These are phyloP conservation scores for Sugiyamaella sp. DNA, from an alignment of 1,139 yeast genomes.

Conservation along the genomic window DNA sequence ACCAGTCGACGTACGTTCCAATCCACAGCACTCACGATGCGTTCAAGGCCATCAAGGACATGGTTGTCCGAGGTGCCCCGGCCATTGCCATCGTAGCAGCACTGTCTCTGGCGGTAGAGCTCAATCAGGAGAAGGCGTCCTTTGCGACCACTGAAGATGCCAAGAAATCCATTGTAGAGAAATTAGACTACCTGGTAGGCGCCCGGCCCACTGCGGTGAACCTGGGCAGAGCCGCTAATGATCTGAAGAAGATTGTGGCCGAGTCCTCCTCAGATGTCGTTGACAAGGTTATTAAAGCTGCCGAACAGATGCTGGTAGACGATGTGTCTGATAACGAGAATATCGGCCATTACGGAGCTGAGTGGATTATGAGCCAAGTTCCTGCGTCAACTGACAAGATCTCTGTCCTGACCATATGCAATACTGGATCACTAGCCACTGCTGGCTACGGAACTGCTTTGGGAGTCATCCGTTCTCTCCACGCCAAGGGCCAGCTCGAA, in stretches of 20 bases:
- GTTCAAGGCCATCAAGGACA: constrained; percentile 73
- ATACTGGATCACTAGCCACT: constrained; percentile 77
- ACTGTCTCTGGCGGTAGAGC: constrained; percentile 77
- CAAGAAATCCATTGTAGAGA: constrained; percentile 35
- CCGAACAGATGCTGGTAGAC: constrained; percentile 65
- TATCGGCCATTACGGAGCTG: constrained; percentile 81
- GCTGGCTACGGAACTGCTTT: constrained; percentile 98
- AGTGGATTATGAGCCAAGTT: constrained; percentile 54
- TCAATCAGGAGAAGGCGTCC: constrained; percentile 33
- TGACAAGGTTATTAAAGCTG: constrained; percentile 51
- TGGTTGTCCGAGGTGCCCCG: constrained; percentile 98
- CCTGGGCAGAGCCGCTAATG: constrained; percentile 73
- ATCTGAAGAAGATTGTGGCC: constrained; percentile 48
- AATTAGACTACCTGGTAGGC: constrained; percentile 66
- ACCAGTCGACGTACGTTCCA: constrained; percentile 66
- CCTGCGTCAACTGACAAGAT: constrained; percentile 42
- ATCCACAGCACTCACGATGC: constrained; percentile 71
- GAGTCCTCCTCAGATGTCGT: constrained; percentile 43
- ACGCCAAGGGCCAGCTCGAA: constrained; percentile 49
- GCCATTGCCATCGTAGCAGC: constrained; percentile 97
- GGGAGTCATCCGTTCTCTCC: constrained; percentile 80
- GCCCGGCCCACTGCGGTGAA: constrained; percentile 97
- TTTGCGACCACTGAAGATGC: constrained; percentile 23
- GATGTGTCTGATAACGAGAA: constrained; percentile 75
- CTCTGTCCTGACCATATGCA: constrained; percentile 76